Base-by-base conservation (phyloP, 1,284 basidiomycete species). In the Salmacisia buchloeana region DNA sequence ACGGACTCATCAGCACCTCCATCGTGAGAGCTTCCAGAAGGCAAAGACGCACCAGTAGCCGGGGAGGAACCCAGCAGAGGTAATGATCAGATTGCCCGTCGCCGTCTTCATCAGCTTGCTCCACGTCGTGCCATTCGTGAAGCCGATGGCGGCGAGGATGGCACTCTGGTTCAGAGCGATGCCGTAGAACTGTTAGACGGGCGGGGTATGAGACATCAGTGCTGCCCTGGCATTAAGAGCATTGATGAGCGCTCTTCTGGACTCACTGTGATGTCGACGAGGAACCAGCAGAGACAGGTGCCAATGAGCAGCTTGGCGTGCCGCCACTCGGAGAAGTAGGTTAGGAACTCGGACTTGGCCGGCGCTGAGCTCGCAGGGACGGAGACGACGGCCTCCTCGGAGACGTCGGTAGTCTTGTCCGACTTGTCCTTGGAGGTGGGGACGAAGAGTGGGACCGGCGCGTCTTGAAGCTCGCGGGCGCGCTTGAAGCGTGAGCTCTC, bases 401-500 rank as follows among this genome's bases (percentile, higher is more conserved):
- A 63, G 12, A 66, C 68, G 41, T 69, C 69, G 64, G 67, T 63
- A 58, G 68, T 63, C n/a, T 58, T n/a, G n/a, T 85, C 83, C 66
- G 91, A 84, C 81, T 92, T 90, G 65, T 89, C 41, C 23, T 43
- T 21, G 7, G 41, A 43, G n/a, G n/a, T n/a, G n/a, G n/a, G n/a
- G n/a, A n/a, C n/a, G 3, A 43, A 3, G 39, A 15, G 33, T 7
- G 49, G 49, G 3, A 12, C 39, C 18, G 49, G 27, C 13, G 27
- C 49, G 29, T 54, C 86, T 81, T 92, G 89, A 70, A 92, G 85
- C 82, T 68, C 69, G 58, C 73, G 69, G 9, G 92, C 90, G 87
- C 92, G 89, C 64, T 89, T 92, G 84, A 89, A 94, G 70, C 90
- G 89, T 38, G 90, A 74, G 15, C 83, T 84, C 74, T 83, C 83